Percentiles rank a stretch among this genome's conserved stretches.
phyloP scores from a whole-genome alignment of 352 stramenopile genomes.

The Phytopythium montanum region DNA sequence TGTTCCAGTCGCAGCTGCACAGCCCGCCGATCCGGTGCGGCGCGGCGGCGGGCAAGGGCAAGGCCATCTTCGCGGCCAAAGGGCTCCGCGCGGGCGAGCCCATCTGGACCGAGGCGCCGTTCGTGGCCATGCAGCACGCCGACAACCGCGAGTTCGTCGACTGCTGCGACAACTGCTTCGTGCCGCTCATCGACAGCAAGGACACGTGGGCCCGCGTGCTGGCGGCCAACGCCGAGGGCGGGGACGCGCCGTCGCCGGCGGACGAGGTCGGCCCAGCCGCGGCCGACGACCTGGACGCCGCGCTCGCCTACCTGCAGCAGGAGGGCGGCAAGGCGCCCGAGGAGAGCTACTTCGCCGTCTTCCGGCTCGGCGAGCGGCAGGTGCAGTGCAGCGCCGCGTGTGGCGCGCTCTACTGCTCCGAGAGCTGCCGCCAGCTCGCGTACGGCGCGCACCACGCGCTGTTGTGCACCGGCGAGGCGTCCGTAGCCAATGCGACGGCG shows the following conservation, averaged over 20 bases:
- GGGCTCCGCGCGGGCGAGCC: constrained; percentile 54
- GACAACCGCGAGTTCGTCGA: constrained; percentile 82
- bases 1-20: constrained; percentile 49
- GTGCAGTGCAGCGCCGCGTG: constrained; percentile 50
- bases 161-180: constrained; percentile 80
- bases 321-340: constrained; percentile 57
- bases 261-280: constrained; percentile 37
- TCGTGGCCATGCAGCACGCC: constrained; percentile 68
- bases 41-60: constrained; percentile 54
- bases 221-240: constrained; percentile 28
- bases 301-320: constrained; percentile 61
- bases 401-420: constrained; percentile 84
- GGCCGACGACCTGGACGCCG: constrained; percentile 46
- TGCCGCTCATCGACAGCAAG: constrained; percentile 64
- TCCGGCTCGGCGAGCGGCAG: constrained; percentile 46
- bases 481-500: constrained; percentile 41
- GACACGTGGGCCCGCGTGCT: constrained; percentile 55
- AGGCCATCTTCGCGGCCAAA: constrained; percentile 62
- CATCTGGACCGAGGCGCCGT: constrained; percentile 55
- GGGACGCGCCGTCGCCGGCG: constrained; percentile 34
- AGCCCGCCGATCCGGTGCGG: constrained; percentile 52
- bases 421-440: constrained; percentile 59
- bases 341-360: constrained; percentile 74
- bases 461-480: constrained; percentile 41
- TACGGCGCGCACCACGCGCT: constrained; percentile 78